Evolutionary conservation across 768 basidiomycete genomes (phyloP), one percentile per base, ranked within the genome.

Genomic region (Calocybe cyanea): DNA sequence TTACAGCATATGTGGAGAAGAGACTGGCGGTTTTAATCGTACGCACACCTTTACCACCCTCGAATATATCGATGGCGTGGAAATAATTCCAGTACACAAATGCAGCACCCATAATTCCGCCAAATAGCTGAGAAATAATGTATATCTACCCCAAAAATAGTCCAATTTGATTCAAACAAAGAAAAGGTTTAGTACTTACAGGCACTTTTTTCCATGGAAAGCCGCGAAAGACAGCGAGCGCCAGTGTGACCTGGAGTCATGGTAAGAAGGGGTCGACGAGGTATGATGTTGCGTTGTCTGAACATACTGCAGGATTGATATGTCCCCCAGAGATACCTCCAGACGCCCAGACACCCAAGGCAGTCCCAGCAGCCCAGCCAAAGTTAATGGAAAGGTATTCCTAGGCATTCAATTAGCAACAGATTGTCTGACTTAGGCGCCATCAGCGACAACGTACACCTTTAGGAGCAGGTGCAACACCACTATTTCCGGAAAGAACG

Each of bases 131-230:
- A 0, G 82, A 76, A 39, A 79, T 56, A 37, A 85, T 75, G 59
- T 81, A 89, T 17, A 60, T 59, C 62, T 59, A 19, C 23, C 7
- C 23, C n/a, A n/a, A 31, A 18, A 23, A 14, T 9, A 44, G 40
- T n/a, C 18, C 8, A 33, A 25, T 34, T 19, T 33, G 8, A 20
- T 23, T 23, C 19, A 13, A 33, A 31, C 13, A 43, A 20, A 7
- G 3, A 6, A 18, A 24, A 7, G 15, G 1, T 11, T n/a, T 11
- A 14, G 23, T 17, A 45, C 50, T 59, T 69, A 55, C 72, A 0
- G 89, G 89, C 0, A 89, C 89, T 59, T 91, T 91, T 53, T 72
- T 74, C 83, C 85, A 85, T 0, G 89, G 86, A 63, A 92, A 90
- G 37, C 72, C 74, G 51, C 88, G 79, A 61, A 81, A 80, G 2